Evolutionary conservation across 371 early-diverging fungal species (phyloP).

Genomic region (Syncephalastrum monosporum): DNA sequence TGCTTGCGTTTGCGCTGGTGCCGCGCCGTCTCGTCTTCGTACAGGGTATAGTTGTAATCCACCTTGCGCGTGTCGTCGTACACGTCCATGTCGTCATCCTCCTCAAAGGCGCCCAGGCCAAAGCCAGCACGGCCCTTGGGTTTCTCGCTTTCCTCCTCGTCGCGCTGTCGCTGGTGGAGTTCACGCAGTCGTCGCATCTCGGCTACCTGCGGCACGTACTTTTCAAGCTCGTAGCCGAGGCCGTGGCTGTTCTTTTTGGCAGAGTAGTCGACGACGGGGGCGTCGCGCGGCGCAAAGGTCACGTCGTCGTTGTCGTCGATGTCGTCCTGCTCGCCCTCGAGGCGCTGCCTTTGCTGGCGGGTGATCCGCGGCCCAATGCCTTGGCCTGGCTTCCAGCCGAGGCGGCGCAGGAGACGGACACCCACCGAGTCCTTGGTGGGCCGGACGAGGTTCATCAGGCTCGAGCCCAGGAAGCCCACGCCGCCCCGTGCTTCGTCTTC

Average conservation of each 20-base stretch:
- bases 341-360: constrained; percentile 6
- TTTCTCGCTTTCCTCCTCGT: constrained; percentile 4
- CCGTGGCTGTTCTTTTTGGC: constrained; percentile 66
- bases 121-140: constrained; percentile 28
- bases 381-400: constrained; percentile 89
- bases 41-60: constrained; percentile 37
- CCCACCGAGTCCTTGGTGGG: constrained; percentile 66
- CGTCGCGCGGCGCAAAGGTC: constrained; percentile 76
- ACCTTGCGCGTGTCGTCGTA: constrained; percentile 24
- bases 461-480: constrained; percentile 30
- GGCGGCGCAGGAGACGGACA: constrained; percentile 61
- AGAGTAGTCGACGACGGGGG: constrained; percentile 53
- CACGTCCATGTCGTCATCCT: constrained; percentile 52
- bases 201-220: constrained; percentile 65
- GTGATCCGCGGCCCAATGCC: constrained; percentile 74
- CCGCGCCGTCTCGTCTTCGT: constrained; percentile 38
- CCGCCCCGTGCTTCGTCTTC: constrained; percentile 36
- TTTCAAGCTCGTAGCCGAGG: constrained; percentile 68
- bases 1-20: constrained; percentile 13
- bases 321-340: constrained; percentile 13
- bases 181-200: constrained; percentile 42
- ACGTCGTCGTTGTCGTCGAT: constrained; percentile 34
- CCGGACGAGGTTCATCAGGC: constrained; percentile 50
- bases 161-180: constrained; percentile 14
- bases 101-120: constrained; percentile 50